Percentiles rank a stretch among this genome's conserved stretches.
These are phyloP conservation scores for Canavalia ensiformis DNA, from an alignment of 306 rosid species.

Conservation along the genomic window DNA sequence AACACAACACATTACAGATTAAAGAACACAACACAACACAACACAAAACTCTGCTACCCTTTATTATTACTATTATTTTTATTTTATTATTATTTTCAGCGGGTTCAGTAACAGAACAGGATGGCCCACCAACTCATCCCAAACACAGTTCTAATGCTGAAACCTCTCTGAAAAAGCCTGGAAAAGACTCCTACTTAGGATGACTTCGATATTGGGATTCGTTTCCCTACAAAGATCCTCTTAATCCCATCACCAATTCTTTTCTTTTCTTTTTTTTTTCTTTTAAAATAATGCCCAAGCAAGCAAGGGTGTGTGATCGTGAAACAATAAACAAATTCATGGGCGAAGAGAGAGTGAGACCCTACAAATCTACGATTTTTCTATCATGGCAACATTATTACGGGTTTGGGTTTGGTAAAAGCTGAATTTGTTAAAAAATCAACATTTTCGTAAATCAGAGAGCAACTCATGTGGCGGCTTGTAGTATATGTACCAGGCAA, in stretches of 20 bases:
- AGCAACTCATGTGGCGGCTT: constrained; percentile 69
- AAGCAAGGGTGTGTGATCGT: neutral
- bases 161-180: constrained; percentile 78
- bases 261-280: neutral
- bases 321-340: constrained; percentile 3
- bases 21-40: constrained; percentile 34
- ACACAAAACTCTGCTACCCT: constrained; percentile 31
- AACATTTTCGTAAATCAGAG: constrained; percentile 37
- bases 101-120: neutral
- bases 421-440: constrained; percentile 10
- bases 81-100: neutral
- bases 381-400: constrained; percentile 31
- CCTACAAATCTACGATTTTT: constrained; percentile 26
- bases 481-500: constrained; percentile 56
- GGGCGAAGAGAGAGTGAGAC: neutral
- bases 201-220: constrained; percentile 63
- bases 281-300: neutral
- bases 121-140: constrained; percentile 48
- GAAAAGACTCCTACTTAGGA: constrained; percentile 65
- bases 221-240: constrained; percentile 53
- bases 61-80: neutral
- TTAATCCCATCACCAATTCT: neutral
- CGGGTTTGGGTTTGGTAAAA: constrained; percentile 35
- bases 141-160: constrained; percentile 49
- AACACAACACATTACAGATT: constrained; percentile 34